Evolutionary conservation across 805 yeast species (phyloP).

Genomic region (Nakazawaea wyomingensis): DNA sequence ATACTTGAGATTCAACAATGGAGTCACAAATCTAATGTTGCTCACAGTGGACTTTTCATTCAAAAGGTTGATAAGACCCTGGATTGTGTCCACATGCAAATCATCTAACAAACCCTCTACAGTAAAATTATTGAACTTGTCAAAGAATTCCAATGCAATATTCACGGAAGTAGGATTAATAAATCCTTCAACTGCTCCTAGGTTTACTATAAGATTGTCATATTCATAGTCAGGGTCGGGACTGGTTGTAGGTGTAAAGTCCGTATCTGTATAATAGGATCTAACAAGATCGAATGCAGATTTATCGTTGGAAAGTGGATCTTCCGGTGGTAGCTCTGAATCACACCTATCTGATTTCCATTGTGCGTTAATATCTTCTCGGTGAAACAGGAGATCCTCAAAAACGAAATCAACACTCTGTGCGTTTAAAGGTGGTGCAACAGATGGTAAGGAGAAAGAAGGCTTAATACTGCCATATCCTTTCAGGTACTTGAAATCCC

Average conservation of each 20-base stretch:
- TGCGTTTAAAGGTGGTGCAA: conserved; percentile 52
- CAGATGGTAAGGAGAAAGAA: conserved; percentile 57
- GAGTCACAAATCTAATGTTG: conserved; percentile 45
- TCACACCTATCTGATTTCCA: neutral
- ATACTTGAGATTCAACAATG: conserved; percentile 34
- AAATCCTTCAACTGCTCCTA: conserved; percentile 45
- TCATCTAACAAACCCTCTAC: conserved; percentile 53
- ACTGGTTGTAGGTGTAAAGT: conserved; percentile 9
- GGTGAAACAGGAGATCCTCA: conserved; percentile 27
- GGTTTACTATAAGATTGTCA: conserved; percentile 48
- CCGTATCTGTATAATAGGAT: conserved; percentile 14
- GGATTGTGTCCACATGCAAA: conserved; percentile 56
- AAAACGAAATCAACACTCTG: conserved; percentile 40
- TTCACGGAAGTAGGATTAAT: conserved; percentile 41
- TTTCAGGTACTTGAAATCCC: conserved; percentile 42
- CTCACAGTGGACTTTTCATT: conserved; percentile 27
- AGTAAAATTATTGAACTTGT: conserved; percentile 34
- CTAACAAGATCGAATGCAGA: neutral
- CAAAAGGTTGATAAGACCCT: conserved; percentile 32
- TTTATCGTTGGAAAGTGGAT: neutral
- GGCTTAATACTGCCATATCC: conserved; percentile 51
- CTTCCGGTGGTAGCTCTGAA: neutral
- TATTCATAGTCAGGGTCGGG: conserved; percentile 42
- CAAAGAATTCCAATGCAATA: conserved; percentile 22
- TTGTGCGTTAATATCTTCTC: conserved; percentile 2